Conservation (phyloP, 2,329 filamentous ascomycete species). For the Colletotrichum destructivum region DNA sequence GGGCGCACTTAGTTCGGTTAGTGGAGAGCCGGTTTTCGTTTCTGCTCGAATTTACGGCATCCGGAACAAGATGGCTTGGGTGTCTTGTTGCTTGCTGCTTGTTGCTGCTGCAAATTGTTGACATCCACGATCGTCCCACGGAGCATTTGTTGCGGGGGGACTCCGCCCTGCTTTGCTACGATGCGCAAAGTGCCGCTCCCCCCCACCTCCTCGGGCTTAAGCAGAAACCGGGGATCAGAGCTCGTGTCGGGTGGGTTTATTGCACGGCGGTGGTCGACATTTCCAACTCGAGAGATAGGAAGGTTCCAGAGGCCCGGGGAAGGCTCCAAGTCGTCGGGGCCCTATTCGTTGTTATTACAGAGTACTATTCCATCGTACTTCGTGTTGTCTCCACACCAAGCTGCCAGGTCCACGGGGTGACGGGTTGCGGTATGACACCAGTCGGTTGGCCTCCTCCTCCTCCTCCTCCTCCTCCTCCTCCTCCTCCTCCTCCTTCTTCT, state of each 20-base stretch:
- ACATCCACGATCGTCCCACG: not conserved
- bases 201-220: not conserved
- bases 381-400: not conserved
- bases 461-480: not conserved
- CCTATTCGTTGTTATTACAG: not conserved
- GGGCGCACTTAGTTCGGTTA: not conserved
- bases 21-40: not conserved
- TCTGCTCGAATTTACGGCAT: slow-evolving; percentile 3
- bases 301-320: not conserved
- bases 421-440: not conserved
- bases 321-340: not conserved
- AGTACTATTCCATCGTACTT: not conserved
- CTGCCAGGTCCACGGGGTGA: not conserved
- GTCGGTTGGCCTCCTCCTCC: too few species aligned
- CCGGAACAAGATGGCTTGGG: not conserved
- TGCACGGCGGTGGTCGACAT: slow-evolving; percentile 10
- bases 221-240: slow-evolving; percentile 8
- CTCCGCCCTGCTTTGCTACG: not conserved
- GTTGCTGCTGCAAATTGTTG: not conserved
- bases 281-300: slow-evolving; percentile 1
- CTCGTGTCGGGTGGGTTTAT: slow-evolving; percentile 30
- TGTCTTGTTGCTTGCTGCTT: not conserved
- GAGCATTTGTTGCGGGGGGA: not conserved
- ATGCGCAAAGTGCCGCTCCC: not conserved
- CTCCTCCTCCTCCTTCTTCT: not conserved